Base-by-base conservation (phyloP, 768 basidiomycete species). In the Leccinum incarnatum region DNA sequence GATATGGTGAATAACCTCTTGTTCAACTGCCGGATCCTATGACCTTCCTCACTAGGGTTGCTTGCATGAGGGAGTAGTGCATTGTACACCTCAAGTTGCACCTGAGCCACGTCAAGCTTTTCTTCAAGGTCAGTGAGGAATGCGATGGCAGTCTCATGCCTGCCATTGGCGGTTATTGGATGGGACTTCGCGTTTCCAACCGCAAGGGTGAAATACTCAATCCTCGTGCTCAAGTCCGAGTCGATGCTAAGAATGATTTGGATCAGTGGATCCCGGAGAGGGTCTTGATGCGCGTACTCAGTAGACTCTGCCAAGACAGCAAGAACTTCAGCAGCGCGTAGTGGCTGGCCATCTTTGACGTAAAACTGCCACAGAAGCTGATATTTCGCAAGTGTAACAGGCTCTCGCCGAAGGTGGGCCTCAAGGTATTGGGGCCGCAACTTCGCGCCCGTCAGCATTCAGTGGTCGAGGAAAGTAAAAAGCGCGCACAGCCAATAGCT, bases 361-460 rank as follows among this genome's bases (percentile, higher is more conserved):
- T 97, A 96, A 75, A 93, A 98, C 67, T 98, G 93, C 97, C 97
- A 98, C 2, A 98, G 77, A 2, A 99, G 76, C 66, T 98, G 92
- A 67, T 82, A 86, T 69, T 95, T 94, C 63, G 89, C 82, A 15
- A 90, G 85, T 1, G 88, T 88, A 1, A 81, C 75, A 19, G 94
- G 94, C 57, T 93, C 90, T 54, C 91, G 83, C 62, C 83, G 81
- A 29, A 98, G 84, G 74, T 95, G 93, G 5, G 87, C 84, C 72
- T 97, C 96, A 51, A 98, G 83, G 75, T 89, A 97, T 17, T 84
- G 79, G 0, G 95, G 93, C 45, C 90, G 85, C 79, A 93, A 87
- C 91, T 94, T 67, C 21, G 52, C 40, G 25, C 57, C 23, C 25
- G 46, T 67, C 55, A 67, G 53, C 51, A 55, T 55, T n/a, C 29